Percentiles rank a stretch among this genome's conserved stretches.
Conservation (phyloP, 1,284 basidiomycete species). For the Uromyces viciae-fabae region DNA sequence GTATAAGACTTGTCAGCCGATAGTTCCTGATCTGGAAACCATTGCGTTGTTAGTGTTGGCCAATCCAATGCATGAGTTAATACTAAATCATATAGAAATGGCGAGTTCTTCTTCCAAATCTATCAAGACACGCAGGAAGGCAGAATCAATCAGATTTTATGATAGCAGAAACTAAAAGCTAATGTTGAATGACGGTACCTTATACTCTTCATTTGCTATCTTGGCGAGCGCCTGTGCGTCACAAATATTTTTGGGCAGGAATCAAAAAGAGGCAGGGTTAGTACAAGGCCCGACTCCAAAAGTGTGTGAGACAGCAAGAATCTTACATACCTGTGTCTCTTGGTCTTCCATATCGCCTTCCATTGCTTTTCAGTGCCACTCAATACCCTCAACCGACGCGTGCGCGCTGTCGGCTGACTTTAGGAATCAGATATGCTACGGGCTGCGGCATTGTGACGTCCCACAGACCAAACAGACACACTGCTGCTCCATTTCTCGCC, state of each 20-base stretch:
- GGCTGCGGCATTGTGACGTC: too few relatives aligned
- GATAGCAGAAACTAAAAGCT: neutral
- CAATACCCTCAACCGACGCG: too few relatives aligned
- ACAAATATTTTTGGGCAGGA: neutral
- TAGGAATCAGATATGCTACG: too few relatives aligned
- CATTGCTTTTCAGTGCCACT: too few relatives aligned
- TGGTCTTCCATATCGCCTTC: constrained; percentile 32
- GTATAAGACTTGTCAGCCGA: constrained; percentile 86
- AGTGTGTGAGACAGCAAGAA: neutral
- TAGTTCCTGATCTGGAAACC: constrained; percentile 84
- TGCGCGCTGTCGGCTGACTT: too few relatives aligned
- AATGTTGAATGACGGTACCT: constrained; percentile 54
- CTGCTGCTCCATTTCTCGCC: too few relatives aligned
- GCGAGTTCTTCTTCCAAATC: constrained; percentile 77
- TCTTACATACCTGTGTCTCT: constrained; percentile 29
- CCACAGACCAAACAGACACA: too few relatives aligned
- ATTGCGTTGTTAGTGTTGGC: constrained; percentile 96
- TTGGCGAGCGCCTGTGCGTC: constrained; percentile 36
- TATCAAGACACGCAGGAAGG: constrained; percentile 52
- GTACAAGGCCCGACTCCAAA: neutral
- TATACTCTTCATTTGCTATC: constrained; percentile 58
- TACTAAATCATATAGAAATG: constrained; percentile 90
- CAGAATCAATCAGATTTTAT: neutral
- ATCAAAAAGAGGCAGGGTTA: neutral
- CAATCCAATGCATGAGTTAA: constrained; percentile 97